Percentiles rank a stretch among this genome's conserved stretches.
Evolutionary conservation across 805 yeast genomes (phyloP).

Genomic region (Metschnikowia aberdeeniae): DNA sequence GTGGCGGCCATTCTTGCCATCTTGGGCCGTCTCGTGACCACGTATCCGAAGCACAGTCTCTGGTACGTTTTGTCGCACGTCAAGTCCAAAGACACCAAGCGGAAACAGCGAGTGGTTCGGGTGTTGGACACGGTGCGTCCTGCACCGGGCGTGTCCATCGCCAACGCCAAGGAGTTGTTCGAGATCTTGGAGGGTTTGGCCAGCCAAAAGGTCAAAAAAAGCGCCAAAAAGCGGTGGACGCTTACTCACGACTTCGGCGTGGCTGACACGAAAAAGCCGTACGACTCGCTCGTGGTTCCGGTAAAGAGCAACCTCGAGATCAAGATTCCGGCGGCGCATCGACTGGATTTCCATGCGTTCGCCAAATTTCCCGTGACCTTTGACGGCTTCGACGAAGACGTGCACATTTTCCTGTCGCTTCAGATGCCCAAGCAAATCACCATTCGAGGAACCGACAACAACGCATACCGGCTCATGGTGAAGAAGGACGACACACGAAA

Average conservation of each 20-base stretch:
- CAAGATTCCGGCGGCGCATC: conserved; percentile 45
- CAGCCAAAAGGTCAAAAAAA: conserved; percentile 32
- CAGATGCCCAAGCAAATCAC: conserved; percentile 82
- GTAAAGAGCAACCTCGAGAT: conserved; percentile 66
- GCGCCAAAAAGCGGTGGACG: conserved; percentile 31
- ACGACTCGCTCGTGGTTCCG: conserved; percentile 63
- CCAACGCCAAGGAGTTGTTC: conserved; percentile 33
- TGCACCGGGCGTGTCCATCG: conserved; percentile 16
- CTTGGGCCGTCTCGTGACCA: conserved; percentile 49
- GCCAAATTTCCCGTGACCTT: conserved; percentile 47
- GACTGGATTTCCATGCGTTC: conserved; percentile 38
- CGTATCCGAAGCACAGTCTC: conserved; percentile 79
- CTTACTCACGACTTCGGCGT: conserved; percentile 41
- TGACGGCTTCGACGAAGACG: conserved; percentile 60
- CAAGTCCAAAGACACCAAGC: conserved; percentile 45
- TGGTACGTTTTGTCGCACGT: conserved; percentile 77
- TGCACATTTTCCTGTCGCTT: conserved; percentile 70
- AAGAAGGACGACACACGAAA: conserved; percentile 92
- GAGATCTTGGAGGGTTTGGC: conserved; percentile 44
- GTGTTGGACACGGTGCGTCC: conserved; percentile 20
- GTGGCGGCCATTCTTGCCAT: conserved; percentile 54
- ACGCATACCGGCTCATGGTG: conserved; percentile 68
- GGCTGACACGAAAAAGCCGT: conserved; percentile 25
- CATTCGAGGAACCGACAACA: conserved; percentile 74
- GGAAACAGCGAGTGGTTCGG: conserved; percentile 26